phyloP scores from a whole-genome alignment of 2,329 filamentous ascomycete species.

The Hypoxylon sp. region DNA sequence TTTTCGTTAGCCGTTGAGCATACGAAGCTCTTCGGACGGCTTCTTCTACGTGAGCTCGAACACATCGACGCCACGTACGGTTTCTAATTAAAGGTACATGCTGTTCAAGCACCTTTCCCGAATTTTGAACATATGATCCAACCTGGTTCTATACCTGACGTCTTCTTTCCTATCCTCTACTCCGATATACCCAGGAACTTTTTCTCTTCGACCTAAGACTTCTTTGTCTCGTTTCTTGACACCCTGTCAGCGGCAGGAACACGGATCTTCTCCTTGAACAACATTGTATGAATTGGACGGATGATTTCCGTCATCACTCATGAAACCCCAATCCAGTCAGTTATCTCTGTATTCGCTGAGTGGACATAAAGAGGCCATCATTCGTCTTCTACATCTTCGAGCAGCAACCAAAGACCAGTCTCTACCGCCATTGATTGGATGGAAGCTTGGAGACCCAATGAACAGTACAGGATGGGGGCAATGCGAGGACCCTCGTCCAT shows the following conservation, averaged over 20 bases:
- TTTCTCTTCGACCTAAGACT: conserved; percentile 37
- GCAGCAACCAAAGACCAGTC: conserved; percentile 24
- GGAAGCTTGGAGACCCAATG: conserved; percentile 34
- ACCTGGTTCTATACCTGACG: conserved; percentile 15
- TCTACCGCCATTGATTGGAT: conserved; percentile 43
- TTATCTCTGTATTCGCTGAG: background rate
- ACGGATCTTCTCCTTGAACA: conserved; percentile 25
- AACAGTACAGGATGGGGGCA: conserved; percentile 16
- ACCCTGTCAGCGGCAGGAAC: conserved; percentile 16
- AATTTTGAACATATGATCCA: conserved; percentile 13
- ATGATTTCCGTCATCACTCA: conserved; percentile 11
- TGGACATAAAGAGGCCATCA: conserved; percentile 3
- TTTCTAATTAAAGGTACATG: conserved; percentile 22
- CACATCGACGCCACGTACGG: background rate
- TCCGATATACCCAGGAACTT: conserved; percentile 38
- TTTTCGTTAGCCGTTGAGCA: conserved; percentile 7
- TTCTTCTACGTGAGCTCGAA: conserved; percentile 6
- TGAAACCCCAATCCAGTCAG: conserved; percentile 12
- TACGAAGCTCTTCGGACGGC: background rate
- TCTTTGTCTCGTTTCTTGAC: conserved; percentile 14
- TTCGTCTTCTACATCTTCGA: conserved; percentile 26
- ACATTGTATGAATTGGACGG: conserved; percentile 15
- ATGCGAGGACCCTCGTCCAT: background rate
- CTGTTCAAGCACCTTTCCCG: conserved; percentile 20
- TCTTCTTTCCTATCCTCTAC: conserved; percentile 30